Evolutionary conservation across 2,329 filamentous ascomycete species (phyloP).

Genomic region (Drechslera avenae): DNA sequence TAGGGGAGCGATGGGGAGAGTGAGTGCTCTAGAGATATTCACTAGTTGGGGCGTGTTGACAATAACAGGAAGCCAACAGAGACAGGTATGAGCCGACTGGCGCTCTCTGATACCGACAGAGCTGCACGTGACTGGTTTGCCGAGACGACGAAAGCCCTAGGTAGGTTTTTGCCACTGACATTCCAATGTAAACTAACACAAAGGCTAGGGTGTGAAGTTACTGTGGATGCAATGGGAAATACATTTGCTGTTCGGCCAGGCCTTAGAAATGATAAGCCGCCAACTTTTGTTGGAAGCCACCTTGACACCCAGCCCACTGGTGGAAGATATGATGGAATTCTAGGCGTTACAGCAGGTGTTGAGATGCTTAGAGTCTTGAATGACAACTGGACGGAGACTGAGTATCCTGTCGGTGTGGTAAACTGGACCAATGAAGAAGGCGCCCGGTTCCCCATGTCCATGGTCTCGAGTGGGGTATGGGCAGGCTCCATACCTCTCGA

Average conservation of each 20-base stretch:
- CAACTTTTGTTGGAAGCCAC: constrained; percentile 74
- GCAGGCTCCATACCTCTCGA: constrained; percentile 68
- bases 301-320: constrained; percentile 62
- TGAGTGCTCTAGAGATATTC: constrained; percentile 38
- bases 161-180: constrained; percentile 29
- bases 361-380: constrained; percentile 73
- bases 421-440: constrained; percentile 88
- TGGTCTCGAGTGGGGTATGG: constrained; percentile 79
- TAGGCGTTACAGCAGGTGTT: constrained; percentile 74
- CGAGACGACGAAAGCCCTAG: constrained; percentile 64
- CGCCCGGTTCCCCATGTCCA: constrained; percentile 76
- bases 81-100: constrained; percentile 77
- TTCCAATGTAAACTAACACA: too few species aligned
- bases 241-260: constrained; percentile 76
- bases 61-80: constrained; percentile 59
- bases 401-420: constrained; percentile 73
- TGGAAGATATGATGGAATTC: constrained; percentile 76
- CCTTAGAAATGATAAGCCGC: constrained; percentile 58
- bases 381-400: constrained; percentile 70
- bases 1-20: constrained; percentile 70
- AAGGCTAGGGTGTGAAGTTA: constrained; percentile 60
- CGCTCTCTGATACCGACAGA: constrained; percentile 74
- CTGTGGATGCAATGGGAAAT: constrained; percentile 78
- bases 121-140: constrained; percentile 77
- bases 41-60: constrained; percentile 3